Base-by-base conservation (phyloP, 441 rosid genomes). In the Melastoma candidum region DNA sequence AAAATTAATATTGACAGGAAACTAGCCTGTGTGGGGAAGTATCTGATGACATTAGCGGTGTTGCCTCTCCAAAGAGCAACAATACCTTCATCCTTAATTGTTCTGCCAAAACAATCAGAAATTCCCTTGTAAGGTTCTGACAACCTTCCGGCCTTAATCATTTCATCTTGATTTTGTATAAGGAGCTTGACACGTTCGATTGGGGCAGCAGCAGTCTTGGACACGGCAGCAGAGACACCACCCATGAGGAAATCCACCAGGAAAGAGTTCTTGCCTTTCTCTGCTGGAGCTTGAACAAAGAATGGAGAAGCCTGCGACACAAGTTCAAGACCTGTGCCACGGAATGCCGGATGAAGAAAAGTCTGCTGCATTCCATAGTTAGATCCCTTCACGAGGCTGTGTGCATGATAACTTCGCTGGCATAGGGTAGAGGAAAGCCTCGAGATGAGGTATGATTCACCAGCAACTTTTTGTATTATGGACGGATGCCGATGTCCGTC, bases 1-100 rank as follows among this genome's bases (percentile, higher is more conserved):
- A 8, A 0, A 0, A 32, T 14, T 7, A 12, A 13, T 27, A 12
- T 14, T 12, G 7, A 25, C 8, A 11, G 11, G 55, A 51, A 51
- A 13, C 55, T 10, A 25, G 13, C 55, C 55, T 36, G 55, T 17
- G 55, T 51, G n/a, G 55, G 55, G 55, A 51, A 51, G 45, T 51
- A 51, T 51, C 55, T 32, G 44, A 51, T 41, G 41, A 51, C 55
- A 39, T 51, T 51, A 44, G 41, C 55, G 12, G 26, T 0, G 45
- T 51, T 51, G 55, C 55, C 45, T 14, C 55, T 32, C 55, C 55
- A 51, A 24, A 51, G 6, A 51, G 55, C 55, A 51, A 36, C 1
- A 0, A 3, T 44, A 8, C 55, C 55, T 36, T 51, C 55, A 0
- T 51, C 55, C 1, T 51, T 32, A 7, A 51, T 51, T 1, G 41